These are phyloP conservation scores for Jacaranda copaia DNA, from an alignment of 257 asterid species.

Conservation along the genomic window DNA sequence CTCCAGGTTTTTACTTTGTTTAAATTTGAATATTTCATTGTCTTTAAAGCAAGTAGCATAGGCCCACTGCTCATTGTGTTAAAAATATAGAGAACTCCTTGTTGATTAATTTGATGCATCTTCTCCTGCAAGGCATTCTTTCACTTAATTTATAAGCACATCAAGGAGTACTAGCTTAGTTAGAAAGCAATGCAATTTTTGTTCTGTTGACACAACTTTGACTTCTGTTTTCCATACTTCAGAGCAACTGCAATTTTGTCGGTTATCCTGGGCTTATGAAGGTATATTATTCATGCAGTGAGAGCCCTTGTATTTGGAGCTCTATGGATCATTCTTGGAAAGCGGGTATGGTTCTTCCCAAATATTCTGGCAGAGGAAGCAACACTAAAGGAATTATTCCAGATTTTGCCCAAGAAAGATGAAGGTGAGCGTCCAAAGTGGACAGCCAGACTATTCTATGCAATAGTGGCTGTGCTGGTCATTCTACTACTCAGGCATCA, in stretches of 20 bases:
- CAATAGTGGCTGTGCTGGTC: constrained; percentile 57
- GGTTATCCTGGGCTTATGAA: constrained; percentile 7
- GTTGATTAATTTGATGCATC: neutral
- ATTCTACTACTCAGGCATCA: constrained; percentile 70
- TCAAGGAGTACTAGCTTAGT: neutral
- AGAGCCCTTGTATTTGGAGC: constrained; percentile 71
- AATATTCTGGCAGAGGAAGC: constrained; percentile 89
- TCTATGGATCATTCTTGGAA: constrained; percentile 68
- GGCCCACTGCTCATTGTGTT: neutral
- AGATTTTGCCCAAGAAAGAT: constrained; percentile 79
- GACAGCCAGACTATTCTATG: constrained; percentile 79
- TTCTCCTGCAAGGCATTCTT: neutral
- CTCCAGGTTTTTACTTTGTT: neutral
- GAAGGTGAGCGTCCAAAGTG: constrained; percentile 77
- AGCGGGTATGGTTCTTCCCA: constrained; percentile 82
- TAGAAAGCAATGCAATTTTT: neutral
- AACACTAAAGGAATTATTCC: constrained; percentile 77
- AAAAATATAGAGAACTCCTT: neutral
- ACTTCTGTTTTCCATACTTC: neutral
- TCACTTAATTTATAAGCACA: neutral
- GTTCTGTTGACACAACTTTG: neutral
- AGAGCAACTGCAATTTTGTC: constrained; percentile 6
- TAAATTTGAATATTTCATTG: neutral
- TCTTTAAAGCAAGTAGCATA: neutral
- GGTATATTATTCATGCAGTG: constrained; percentile 49